These are phyloP conservation scores for Golubevia pallescens DNA, from an alignment of 1,284 basidiomycete genomes.

Conservation along the genomic window DNA sequence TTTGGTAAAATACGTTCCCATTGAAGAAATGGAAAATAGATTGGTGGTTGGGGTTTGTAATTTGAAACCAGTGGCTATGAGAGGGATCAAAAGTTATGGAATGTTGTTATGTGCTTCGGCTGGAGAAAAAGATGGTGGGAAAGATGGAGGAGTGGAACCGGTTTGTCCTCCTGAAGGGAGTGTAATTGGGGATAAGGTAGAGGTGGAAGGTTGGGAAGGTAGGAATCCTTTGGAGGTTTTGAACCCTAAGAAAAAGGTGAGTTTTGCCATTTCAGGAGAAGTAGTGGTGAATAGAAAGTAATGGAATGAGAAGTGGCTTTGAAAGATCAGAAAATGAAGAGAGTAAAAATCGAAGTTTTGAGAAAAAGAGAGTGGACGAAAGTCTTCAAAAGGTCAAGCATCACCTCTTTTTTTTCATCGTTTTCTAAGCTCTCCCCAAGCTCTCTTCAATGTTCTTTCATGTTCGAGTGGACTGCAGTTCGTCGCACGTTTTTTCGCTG, in stretches of 20 bases:
- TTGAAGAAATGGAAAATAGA: slow-evolving; percentile 60
- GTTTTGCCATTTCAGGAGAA: no score
- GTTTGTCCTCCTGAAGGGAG: slow-evolving; percentile 52
- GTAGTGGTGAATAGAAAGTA: no score
- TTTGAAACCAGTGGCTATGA: slow-evolving; percentile 59
- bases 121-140: slow-evolving; percentile 37
- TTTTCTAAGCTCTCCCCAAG: no score
- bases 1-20: slow-evolving; percentile 59
- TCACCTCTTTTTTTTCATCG: no score
- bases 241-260: slow-evolving; percentile 33
- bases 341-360: no score
- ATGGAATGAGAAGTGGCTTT: no score
- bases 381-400: no score
- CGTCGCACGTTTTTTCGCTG: no score
- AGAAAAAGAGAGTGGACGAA: no score
- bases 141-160: slow-evolving; percentile 59
- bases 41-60: slow-evolving; percentile 62
- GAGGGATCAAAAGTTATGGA: slow-evolving; percentile 63
- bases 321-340: no score
- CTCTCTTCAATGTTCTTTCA: no score
- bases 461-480: no score
- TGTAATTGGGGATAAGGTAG: slow-evolving; percentile 51
- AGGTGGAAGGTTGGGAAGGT: slow-evolving; percentile 59
- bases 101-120: slow-evolving; percentile 59
- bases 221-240: slow-evolving; percentile 50